Evolutionary conservation across 345 rosid species (phyloP).

Genomic region (Eucalyptus cladocalyx): DNA sequence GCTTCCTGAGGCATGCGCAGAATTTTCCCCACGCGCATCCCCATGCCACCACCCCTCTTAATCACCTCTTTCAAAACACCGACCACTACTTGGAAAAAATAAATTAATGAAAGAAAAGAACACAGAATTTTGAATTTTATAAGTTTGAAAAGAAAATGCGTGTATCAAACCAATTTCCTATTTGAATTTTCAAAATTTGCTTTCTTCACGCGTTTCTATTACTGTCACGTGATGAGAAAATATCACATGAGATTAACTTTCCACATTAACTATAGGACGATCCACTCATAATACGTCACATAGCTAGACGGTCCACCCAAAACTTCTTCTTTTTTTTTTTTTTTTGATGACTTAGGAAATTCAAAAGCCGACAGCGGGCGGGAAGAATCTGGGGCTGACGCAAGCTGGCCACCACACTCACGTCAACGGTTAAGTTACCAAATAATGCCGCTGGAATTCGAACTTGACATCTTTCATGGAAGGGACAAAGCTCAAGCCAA

Average conservation of each 20-base stretch:
- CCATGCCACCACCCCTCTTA: neutral
- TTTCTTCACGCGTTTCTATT: neutral
- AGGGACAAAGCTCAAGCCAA: too few species aligned
- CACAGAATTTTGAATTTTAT: too few species aligned
- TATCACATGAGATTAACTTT: too few species aligned
- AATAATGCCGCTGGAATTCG: accelerated
- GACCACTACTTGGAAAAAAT: neutral
- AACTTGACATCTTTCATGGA: too few species aligned
- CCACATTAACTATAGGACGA: accelerated
- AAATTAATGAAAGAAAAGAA: neutral
- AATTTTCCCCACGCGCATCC: neutral
- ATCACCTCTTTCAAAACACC: neutral
- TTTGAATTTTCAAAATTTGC: neutral
- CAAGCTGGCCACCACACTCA: too few species aligned
- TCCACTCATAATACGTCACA: too few species aligned
- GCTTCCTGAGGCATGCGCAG: neutral
- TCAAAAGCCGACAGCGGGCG: too few species aligned
- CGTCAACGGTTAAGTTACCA: too few species aligned
- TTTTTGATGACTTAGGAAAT: too few species aligned
- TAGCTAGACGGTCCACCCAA: too few species aligned
- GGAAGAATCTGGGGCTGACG: accelerated
- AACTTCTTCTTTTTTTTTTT: too few species aligned
- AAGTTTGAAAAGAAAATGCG: neutral
- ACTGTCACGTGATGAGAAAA: too few species aligned
- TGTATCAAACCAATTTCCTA: neutral